phyloP scores from a whole-genome alignment of 768 basidiomycete species.

The Solioccasus polychromus region DNA sequence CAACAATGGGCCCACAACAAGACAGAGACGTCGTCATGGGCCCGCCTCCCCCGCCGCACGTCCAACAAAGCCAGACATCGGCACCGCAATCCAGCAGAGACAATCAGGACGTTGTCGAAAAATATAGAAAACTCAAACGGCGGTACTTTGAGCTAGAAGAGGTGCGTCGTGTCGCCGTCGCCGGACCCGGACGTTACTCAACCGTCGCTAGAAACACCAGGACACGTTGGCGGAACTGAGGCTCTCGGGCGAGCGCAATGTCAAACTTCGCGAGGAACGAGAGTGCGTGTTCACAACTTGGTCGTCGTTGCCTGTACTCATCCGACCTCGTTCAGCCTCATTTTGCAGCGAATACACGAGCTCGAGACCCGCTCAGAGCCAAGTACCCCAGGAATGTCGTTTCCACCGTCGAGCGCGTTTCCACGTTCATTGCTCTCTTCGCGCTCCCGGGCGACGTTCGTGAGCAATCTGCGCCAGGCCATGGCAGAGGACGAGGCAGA shows the following conservation, averaged over 20 bases:
- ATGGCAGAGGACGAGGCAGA: constrained; percentile 43
- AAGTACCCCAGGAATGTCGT: constrained; percentile 28
- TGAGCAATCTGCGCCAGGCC: constrained; percentile 47
- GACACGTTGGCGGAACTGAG: constrained; percentile 55
- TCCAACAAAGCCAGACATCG: constrained; percentile 26
- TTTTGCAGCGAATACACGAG: constrained; percentile 61
- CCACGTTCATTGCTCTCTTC: constrained; percentile 46
- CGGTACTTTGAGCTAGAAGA: constrained; percentile 68
- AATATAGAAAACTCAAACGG: constrained; percentile 63
- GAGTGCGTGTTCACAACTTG: constrained; percentile 43
- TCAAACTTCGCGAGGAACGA: constrained; percentile 59
- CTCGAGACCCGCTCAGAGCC: constrained; percentile 46
- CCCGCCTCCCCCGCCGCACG: constrained; percentile 40
- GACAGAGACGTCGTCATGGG: constrained; percentile 54
- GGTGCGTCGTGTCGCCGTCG: constrained; percentile 45
- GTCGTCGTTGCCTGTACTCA: neutral
- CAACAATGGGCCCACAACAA: constrained; percentile 38
- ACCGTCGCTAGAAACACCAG: constrained; percentile 50
- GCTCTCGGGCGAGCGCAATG: constrained; percentile 61
- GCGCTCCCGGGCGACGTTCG: constrained; percentile 43
- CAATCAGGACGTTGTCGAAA: constrained; percentile 51
- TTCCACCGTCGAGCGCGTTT: constrained; percentile 45
- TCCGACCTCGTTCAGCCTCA: constrained; percentile 36
- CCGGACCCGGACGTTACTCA: neutral
- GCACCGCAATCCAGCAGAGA: constrained; percentile 35